A percentile compares a stretch with the other conserved stretches of the same genome.
Conservation (phyloP, 768 basidiomycete species). For the Hypsizygus marmoreus region DNA sequence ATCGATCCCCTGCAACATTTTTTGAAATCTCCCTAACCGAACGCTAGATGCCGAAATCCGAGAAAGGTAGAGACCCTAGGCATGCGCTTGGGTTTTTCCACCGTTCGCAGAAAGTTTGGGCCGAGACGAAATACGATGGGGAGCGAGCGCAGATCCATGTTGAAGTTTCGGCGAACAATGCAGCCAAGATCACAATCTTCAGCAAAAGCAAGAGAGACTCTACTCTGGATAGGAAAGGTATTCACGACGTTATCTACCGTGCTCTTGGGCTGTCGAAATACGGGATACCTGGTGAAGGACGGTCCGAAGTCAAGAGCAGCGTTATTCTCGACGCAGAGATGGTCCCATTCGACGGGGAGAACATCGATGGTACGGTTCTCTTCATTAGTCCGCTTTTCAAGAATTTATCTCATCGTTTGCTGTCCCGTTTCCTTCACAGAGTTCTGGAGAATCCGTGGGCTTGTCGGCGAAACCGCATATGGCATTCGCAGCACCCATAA, state of each 20-base stretch:
- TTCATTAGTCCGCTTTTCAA: too few relatives aligned
- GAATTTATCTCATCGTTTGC: too few relatives aligned
- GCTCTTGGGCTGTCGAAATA: constrained; percentile 49
- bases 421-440: constrained; percentile 47
- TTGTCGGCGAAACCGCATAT: constrained; percentile 59
- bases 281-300: constrained; percentile 9
- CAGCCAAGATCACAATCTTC: constrained; percentile 67
- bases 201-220: constrained; percentile 89
- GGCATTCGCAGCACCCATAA: constrained; percentile 45
- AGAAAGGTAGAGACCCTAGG: constrained; percentile 65
- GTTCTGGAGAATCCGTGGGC: constrained; percentile 71
- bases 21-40: not conserved
- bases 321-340: constrained; percentile 83
- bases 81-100: constrained; percentile 54
- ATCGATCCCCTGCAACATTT: constrained; percentile 1
- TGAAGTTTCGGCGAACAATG: constrained; percentile 39
- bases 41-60: constrained; percentile 78
- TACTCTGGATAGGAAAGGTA: constrained; percentile 70
- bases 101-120: constrained; percentile 59
- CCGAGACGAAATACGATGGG: constrained; percentile 94
- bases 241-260: constrained; percentile 61
- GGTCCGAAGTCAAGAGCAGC: constrained; percentile 34
- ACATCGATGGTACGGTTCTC: constrained; percentile 71
- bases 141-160: constrained; percentile 95
- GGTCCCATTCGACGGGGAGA: constrained; percentile 73